These are phyloP conservation scores for Podila verticillata DNA, from an alignment of 192 early-diverging fungal genomes.

Conservation along the genomic window DNA sequence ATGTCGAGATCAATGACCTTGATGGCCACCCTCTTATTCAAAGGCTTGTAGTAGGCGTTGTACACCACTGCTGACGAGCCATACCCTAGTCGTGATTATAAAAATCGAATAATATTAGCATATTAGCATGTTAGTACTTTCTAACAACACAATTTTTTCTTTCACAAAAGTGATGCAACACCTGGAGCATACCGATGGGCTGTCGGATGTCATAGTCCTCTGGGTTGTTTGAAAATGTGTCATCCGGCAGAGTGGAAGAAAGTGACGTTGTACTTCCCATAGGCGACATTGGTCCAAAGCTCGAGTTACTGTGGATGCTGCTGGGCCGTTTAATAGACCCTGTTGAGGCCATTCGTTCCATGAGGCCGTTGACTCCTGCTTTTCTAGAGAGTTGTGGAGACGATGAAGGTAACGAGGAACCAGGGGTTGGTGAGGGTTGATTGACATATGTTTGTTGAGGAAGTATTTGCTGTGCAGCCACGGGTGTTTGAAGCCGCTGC, in stretches of 20 bases:
- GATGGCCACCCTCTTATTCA: slow-evolving; percentile 73
- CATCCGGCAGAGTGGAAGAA: slow-evolving; percentile 16
- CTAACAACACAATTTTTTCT: not conserved
- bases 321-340: slow-evolving; percentile 37
- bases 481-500: too few species aligned
- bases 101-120: not conserved
- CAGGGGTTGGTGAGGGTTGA: not conserved
- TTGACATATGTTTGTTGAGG: not conserved
- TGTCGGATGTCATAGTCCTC: slow-evolving; percentile 44
- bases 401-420: not conserved
- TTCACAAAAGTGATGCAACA: not conserved
- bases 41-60: slow-evolving; percentile 78
- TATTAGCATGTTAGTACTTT: not conserved
- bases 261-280: slow-evolving; percentile 20
- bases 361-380: slow-evolving; percentile 19
- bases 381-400: slow-evolving; percentile 2
- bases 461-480: too few species aligned
- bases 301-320: slow-evolving; percentile 32
- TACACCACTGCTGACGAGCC: slow-evolving; percentile 90
- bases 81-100: slow-evolving; percentile 64
- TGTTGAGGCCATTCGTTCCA: slow-evolving; percentile 40
- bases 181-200: slow-evolving; percentile 27
- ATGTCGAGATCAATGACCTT: slow-evolving; percentile 91
- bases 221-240: slow-evolving; percentile 48
- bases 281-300: slow-evolving; percentile 16